Conservation (phyloP, 352 stramenopile species). For the Pythium grandisporangium region DNA sequence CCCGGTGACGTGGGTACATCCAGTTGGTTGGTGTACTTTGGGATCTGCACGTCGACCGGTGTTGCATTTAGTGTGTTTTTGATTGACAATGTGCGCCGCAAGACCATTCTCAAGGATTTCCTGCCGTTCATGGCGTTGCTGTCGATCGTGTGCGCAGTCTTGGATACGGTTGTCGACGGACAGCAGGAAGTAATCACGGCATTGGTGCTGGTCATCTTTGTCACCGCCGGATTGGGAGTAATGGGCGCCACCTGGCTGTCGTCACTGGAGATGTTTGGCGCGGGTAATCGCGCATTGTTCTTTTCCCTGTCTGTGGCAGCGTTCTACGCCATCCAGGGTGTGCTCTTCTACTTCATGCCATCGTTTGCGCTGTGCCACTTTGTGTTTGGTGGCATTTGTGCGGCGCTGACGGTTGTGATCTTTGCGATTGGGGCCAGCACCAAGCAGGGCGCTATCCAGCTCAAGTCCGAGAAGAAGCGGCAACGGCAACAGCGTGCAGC, state of each 20-base stretch:
- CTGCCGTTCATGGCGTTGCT: conserved; percentile 60
- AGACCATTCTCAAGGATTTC: conserved; percentile 87
- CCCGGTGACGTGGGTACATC: conserved; percentile 20
- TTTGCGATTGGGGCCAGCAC: conserved; percentile 76
- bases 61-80: conserved; percentile 69
- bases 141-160: conserved; percentile 46
- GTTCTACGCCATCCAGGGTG: conserved; percentile 42
- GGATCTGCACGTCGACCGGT: conserved; percentile 31
- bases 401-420: conserved; percentile 40
- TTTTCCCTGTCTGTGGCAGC: conserved; percentile 62
- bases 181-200: conserved; percentile 30
- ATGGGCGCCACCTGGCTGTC: conserved; percentile 68
- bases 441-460: conserved; percentile 73
- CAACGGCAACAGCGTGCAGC: conserved; percentile 23
- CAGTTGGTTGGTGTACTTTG: conserved; percentile 48
- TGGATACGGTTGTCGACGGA: conserved; percentile 24
- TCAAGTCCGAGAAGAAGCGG: conserved; percentile 77
- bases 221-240: conserved; percentile 52
- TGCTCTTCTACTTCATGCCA: conserved; percentile 46
- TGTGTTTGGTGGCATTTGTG: conserved; percentile 32
- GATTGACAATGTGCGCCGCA: conserved; percentile 78
- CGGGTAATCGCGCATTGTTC: conserved; percentile 45
- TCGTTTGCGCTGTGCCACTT: conserved; percentile 58
- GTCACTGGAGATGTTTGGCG: conserved; percentile 76
- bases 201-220: conserved; percentile 54